Conservation (phyloP, 2,329 filamentous ascomycete genomes). For the Talaromyces albobiverticillius region DNA sequence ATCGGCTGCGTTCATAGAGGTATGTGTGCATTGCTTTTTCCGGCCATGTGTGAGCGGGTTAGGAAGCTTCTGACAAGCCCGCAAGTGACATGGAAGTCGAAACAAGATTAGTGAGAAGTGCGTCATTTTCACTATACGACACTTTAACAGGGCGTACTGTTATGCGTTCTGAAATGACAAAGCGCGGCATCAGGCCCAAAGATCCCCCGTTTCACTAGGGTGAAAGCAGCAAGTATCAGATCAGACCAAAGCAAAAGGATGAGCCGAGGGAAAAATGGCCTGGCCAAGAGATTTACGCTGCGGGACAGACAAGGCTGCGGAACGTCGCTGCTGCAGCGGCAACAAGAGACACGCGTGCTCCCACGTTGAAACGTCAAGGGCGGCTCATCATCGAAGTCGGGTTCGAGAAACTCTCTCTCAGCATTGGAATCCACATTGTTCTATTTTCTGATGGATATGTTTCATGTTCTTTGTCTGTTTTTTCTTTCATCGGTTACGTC, state of each 20-base stretch:
- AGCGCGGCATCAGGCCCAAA: background rate
- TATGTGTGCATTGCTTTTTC: background rate
- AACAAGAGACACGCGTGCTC: background rate
- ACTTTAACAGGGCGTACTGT: background rate
- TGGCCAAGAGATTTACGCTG: constrained; percentile 7
- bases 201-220: background rate
- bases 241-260: background rate
- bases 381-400: constrained; percentile 1
- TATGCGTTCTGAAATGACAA: background rate
- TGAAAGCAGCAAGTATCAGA: background rate
- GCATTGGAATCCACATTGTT: background rate
- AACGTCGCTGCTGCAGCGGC: constrained; percentile 5
- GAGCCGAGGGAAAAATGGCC: background rate
- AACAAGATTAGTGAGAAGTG: background rate
- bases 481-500: background rate
- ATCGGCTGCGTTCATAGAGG: background rate
- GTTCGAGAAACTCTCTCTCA: background rate
- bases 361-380: background rate
- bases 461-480: background rate
- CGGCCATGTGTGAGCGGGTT: background rate
- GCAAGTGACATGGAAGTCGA: background rate
- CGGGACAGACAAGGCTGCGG: constrained; percentile 7
- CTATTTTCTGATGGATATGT: background rate
- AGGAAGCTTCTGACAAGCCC: background rate
- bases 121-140: constrained; percentile 8